Evolutionary conservation across 2,329 filamentous ascomycete genomes (phyloP), one percentile per base, ranked within the genome.

Genomic region (Pezicula radicicola): DNA sequence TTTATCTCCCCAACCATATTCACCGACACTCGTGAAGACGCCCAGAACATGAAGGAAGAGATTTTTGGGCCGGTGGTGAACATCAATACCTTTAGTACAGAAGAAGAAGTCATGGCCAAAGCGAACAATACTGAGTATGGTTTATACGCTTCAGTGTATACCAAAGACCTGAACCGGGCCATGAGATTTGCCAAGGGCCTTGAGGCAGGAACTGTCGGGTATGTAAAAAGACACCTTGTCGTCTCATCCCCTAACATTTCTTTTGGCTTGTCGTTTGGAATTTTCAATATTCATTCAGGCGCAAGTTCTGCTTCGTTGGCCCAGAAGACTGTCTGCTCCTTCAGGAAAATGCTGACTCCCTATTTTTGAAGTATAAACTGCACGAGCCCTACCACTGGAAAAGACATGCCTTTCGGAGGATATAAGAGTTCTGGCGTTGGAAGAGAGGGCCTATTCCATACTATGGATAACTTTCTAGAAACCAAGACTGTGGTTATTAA

Each of bases 101-200:
- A 80, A 6, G 80, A 84, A 13, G 79, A 85, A 49, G 83, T 81
- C 0, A 64, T 87, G 13, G 69, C 73, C 35, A 69, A 85, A 36
- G 82, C 83, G 2, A 87, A 87, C 57, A 79, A 85, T 55, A 84
- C 81, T 1, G 79, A 84, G 30, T 87, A 84, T 60, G 84, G 84
- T 4, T 75, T 87, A 3, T 74, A 75, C 3, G 75, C 76, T 2
- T 74, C 82, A 0, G 74, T 87, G 4, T 87, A 83, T 61, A 86
- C 82, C 0, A 71, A 76, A 61, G 76, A 81, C 59, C 67, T 86
- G 41, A 68, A 70, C 49, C 70, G 69, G 15, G 77, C 72, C 1
- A 55, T 80, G 51, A 66, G 68, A 25, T 63, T 80, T 33, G 74
- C 75, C 3, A 72, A 69, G 55, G 66, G 70, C 52, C 70, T 80